These are phyloP conservation scores for Neurospora tetrasperma DNA, from an alignment of 495 filamentous ascomycete species.

Conservation along the genomic window DNA sequence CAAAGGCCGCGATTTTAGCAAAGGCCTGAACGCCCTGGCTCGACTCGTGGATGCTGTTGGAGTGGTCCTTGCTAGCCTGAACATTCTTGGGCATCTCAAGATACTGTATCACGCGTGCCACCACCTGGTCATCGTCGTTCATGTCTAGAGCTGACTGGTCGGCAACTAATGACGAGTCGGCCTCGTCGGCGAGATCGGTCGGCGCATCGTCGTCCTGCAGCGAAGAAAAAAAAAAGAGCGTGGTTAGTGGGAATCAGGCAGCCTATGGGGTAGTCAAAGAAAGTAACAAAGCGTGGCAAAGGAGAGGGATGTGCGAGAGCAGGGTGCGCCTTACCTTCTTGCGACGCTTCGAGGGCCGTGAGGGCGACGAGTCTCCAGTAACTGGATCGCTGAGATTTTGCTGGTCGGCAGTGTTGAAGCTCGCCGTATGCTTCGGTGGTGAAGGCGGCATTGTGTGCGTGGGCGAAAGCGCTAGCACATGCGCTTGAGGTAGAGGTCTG, in stretches of 20 bases:
- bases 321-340: conserved; percentile 48
- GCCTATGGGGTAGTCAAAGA: not conserved
- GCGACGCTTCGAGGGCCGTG: conserved; percentile 61
- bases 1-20: conserved; percentile 81
- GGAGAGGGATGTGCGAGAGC: conserved; percentile 16
- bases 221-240: not conserved
- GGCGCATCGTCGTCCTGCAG: conserved; percentile 13
- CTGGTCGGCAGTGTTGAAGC: conserved; percentile 22
- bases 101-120: conserved; percentile 62
- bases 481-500: not conserved
- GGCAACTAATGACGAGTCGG: conserved; percentile 30
- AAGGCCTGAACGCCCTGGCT: conserved; percentile 76
- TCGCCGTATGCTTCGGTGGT: conserved; percentile 35
- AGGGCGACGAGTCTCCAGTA: conserved; percentile 51
- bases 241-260: not conserved
- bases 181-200: conserved; percentile 26
- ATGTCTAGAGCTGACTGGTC: conserved; percentile 39
- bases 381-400: conserved; percentile 25
- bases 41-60: conserved; percentile 59
- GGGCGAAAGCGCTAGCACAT: conserved; percentile 14
- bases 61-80: conserved; percentile 62
- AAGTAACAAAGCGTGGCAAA: conserved; percentile 8
- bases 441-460: conserved; percentile 25
- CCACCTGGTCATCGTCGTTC: conserved; percentile 51
- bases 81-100: conserved; percentile 48